phyloP scores from a whole-genome alignment of 2,329 filamentous ascomycete genomes.

The Aureobasidium sp. region DNA sequence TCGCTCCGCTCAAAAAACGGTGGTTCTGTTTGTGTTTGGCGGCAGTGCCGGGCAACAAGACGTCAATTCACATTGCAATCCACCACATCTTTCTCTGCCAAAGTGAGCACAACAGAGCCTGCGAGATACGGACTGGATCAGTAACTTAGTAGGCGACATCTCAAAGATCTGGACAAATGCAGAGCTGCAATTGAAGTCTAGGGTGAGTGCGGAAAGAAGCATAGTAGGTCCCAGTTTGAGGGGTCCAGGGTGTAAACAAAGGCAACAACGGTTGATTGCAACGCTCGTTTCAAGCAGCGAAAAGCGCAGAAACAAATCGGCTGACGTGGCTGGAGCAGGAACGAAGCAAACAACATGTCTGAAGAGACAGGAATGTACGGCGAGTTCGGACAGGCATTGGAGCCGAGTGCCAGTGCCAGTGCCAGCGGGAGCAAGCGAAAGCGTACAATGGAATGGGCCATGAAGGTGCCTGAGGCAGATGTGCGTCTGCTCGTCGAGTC shows the following conservation, averaged over 20 bases:
- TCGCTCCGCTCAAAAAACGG: neutral
- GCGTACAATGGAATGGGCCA: conserved; percentile 13
- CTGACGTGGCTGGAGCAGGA: neutral
- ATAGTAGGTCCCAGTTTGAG: neutral
- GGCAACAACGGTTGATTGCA: neutral
- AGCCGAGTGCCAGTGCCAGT: neutral
- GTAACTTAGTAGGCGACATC: neutral
- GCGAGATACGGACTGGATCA: neutral
- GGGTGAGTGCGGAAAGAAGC: neutral
- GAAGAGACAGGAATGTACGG: conserved; percentile 10
- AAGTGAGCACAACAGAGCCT: neutral
- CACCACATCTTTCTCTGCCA: neutral
- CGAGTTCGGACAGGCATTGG: conserved; percentile 2
- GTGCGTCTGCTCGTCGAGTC: neutral
- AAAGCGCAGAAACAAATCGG: neutral
- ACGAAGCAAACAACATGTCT: conserved; percentile 2
- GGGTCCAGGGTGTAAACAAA: conserved; percentile 1
- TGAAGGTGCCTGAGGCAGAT: conserved; percentile 8
- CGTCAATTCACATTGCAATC: neutral
- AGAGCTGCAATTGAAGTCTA: neutral
- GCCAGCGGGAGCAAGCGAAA: conserved; percentile 12
- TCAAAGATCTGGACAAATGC: neutral
- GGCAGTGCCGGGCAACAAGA: conserved; percentile 5
- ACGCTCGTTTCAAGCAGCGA: neutral
- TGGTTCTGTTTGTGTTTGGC: conserved; percentile 5